A percentile compares a stretch with the other conserved stretches of the same genome.
phyloP scores from a whole-genome alignment of 495 filamentous ascomycete species.

The Penicillium longicatenatum region DNA sequence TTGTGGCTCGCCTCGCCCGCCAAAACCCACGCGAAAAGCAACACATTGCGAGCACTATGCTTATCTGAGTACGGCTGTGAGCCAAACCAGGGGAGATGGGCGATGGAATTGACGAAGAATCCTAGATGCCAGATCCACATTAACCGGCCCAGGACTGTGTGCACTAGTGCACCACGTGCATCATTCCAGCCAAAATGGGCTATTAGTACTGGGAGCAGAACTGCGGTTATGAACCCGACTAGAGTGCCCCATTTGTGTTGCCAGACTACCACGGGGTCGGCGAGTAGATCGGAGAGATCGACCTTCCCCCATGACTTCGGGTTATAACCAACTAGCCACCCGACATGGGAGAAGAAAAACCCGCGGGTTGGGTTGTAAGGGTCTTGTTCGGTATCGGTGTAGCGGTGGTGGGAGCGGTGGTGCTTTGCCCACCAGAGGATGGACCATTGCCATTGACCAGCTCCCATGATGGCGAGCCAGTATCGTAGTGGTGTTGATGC shows the following conservation, averaged over 20 bases:
- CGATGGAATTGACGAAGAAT: slow-evolving; percentile 37
- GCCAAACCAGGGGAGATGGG: slow-evolving; percentile 31
- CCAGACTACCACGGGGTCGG: slow-evolving; percentile 29
- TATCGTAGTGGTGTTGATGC: slow-evolving; percentile 17
- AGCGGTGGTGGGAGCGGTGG: slow-evolving; percentile 30
- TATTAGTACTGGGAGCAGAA: slow-evolving; percentile 24
- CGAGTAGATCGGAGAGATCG: slow-evolving; percentile 32
- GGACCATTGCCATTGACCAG: slow-evolving; percentile 20
- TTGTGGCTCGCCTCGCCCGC: slow-evolving; percentile 36
- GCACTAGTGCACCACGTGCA: slow-evolving; percentile 16
- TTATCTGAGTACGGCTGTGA: slow-evolving; percentile 30
- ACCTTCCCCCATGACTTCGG: slow-evolving; percentile 7
- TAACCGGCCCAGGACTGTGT: not conserved
- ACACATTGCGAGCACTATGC: slow-evolving; percentile 27
- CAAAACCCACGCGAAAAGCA: slow-evolving; percentile 28
- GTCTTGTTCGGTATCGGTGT: slow-evolving; percentile 25
- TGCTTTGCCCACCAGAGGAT: slow-evolving; percentile 23
- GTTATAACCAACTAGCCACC: slow-evolving; percentile 23
- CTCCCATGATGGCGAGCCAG: slow-evolving; percentile 19
- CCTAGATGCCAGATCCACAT: slow-evolving; percentile 24
- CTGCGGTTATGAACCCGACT: slow-evolving; percentile 17
- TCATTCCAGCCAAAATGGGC: slow-evolving; percentile 33
- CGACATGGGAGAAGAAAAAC: slow-evolving; percentile 24
- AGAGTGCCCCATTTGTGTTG: slow-evolving; percentile 26
- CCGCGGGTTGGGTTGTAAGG: slow-evolving; percentile 24